phyloP scores from a whole-genome alignment of 164 flowering plant genomes.

The Aristolochia fimbriata region DNA sequence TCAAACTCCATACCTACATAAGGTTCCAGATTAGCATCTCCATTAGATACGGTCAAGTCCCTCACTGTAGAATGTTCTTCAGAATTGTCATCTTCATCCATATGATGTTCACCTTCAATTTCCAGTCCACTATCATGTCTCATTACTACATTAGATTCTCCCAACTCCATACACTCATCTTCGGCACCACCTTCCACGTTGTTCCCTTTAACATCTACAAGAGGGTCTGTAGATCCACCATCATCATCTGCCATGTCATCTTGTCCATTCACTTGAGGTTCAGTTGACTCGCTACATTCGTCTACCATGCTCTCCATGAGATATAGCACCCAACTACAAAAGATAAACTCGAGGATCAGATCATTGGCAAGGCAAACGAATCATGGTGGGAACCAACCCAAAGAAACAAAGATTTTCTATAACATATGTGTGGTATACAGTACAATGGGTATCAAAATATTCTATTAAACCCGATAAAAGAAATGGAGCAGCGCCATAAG shows the following conservation, averaged over 20 bases:
- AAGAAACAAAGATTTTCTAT: too few relatives aligned
- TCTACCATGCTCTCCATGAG: background rate
- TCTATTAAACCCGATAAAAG: too few relatives aligned
- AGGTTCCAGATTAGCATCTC: conserved; percentile 1
- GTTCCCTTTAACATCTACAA: background rate
- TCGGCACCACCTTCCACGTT: too few relatives aligned
- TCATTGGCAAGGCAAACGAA: too few relatives aligned
- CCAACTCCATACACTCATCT: too few relatives aligned
- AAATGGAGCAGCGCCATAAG: too few relatives aligned
- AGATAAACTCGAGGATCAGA: too few relatives aligned
- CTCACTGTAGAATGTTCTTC: background rate
- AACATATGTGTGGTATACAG: too few relatives aligned
- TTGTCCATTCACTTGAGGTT: background rate
- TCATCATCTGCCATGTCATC: background rate
- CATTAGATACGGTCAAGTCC: background rate
- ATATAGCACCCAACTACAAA: background rate
- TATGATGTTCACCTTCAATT: background rate
- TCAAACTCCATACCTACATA: conserved; percentile 14
- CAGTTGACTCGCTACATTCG: background rate
- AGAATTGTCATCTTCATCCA: background rate
- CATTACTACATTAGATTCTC: background rate
- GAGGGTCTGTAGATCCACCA: background rate
- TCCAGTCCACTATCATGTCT: background rate
- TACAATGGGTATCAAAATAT: too few relatives aligned
- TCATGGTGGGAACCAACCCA: too few relatives aligned